These are phyloP conservation scores for Parmelia sp. DNA, from an alignment of 495 filamentous ascomycete genomes.

Conservation along the genomic window DNA sequence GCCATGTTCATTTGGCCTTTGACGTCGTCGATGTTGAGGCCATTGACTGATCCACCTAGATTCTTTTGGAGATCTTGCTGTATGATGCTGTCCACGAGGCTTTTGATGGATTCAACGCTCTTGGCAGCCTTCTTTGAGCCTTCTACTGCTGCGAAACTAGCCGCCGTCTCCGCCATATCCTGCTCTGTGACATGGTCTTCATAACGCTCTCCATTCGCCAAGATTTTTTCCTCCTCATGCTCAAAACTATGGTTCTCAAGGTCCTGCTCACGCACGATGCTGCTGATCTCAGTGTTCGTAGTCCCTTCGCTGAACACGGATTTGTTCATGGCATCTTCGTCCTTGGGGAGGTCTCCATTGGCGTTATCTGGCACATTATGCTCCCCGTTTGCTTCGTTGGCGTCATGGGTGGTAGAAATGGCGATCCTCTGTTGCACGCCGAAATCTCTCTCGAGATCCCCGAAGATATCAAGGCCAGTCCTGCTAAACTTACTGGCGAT, in stretches of 20 bases:
- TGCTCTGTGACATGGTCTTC: not conserved
- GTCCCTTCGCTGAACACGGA: not conserved
- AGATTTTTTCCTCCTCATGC: not conserved
- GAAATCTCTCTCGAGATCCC: slow-evolving; percentile 24
- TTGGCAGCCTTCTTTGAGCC: not conserved
- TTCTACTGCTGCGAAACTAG: not conserved
- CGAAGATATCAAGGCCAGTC: slow-evolving; percentile 10
- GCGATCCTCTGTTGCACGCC: slow-evolving; percentile 7
- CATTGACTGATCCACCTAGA: not conserved
- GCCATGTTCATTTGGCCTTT: not conserved
- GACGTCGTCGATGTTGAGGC: not conserved
- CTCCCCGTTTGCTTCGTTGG: not conserved
- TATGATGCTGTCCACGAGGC: not conserved
- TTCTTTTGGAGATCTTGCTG: not conserved
- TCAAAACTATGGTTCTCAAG: not conserved
- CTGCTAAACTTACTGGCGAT: not conserved
- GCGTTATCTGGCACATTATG: not conserved
- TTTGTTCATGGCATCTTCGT: not conserved
- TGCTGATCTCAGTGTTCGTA: not conserved
- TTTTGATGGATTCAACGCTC: not conserved
- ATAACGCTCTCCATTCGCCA: not conserved
- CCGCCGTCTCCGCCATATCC: not conserved
- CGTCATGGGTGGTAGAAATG: not conserved
- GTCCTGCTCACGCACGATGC: not conserved
- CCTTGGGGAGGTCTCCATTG: not conserved